Base-by-base conservation (phyloP, 2,329 filamentous ascomycete species). In the Apiospora koreana region DNA sequence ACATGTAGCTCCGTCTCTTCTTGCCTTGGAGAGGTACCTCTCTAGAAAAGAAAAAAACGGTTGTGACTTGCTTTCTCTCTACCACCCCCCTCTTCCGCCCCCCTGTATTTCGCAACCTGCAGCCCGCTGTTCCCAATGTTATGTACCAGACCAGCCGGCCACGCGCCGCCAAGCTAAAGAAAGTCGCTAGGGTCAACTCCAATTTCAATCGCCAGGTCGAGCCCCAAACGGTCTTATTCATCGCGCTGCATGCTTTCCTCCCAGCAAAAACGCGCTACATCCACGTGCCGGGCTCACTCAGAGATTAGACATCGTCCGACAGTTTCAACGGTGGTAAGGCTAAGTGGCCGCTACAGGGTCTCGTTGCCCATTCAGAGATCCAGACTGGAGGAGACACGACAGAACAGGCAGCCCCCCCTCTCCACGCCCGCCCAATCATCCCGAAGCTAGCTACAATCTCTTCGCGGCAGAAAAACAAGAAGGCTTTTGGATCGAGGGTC, bases 181-280 rank as follows among this genome's bases (percentile, higher is more conserved):
- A n/a, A n/a, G 18, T 62, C 31, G n/a, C 54, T 62, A 62, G 54
- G 54, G 28, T 62, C 54, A 62, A 62, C 54, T 62, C 31, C 54
- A 62, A 62, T 62, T 38, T 62, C 31, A 38, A 38, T 62, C 54
- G 54, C 31, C 54, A 38, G 54, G 54, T 35, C 50, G 50, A 58
- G 28, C 10, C 28, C 50, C 3, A 58, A 35, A 58, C 50, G 50
- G 50, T 62, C 54, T 62, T 23, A 62, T 62, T 38, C 54, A 38
- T 62, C 54, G 28, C 54, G 21, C 54, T 35, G 54, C 54, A 62
- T 18, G 31, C 50, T 62, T 28, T 62, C 54, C 54, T 35, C 54
- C 18, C 10, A 38, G 54, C n/a, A 7, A 38, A 62, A 31, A 38
- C 31, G 9, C 54, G 54, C 54, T n/a, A 62, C 14, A 14, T 9